Percentiles rank a stretch among this genome's conserved stretches.
These are phyloP conservation scores for Lactarius trivialis DNA, from an alignment of 768 basidiomycete genomes.

Conservation along the genomic window DNA sequence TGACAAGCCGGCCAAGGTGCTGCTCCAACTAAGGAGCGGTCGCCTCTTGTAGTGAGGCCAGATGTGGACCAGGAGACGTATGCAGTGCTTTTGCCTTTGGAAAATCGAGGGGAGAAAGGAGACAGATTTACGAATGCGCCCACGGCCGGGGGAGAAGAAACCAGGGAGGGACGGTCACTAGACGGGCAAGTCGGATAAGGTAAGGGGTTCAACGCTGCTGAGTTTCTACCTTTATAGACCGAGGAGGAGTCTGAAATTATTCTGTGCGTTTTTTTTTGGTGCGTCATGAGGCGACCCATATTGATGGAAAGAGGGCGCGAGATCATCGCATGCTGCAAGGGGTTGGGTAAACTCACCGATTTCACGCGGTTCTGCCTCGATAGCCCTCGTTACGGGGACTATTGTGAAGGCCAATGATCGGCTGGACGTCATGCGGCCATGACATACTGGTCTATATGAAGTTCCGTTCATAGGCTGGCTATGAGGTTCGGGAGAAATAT, in stretches of 20 bases:
- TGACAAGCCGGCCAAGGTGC: not conserved
- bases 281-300: constrained; percentile 15
- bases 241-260: constrained; percentile 16
- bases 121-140: not conserved
- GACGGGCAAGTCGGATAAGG: constrained; percentile 12
- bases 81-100: not conserved
- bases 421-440: not conserved
- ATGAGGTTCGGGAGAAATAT: not conserved
- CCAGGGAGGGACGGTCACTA: not conserved
- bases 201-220: constrained; percentile 14
- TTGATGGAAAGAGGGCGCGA: constrained; percentile 12
- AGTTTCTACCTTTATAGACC: constrained; percentile 16
- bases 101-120: not conserved
- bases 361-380: constrained; percentile 10
- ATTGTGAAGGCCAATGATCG: constrained; percentile 6
- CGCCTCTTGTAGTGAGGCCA: not conserved
- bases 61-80: not conserved
- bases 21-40: not conserved
- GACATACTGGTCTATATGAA: not conserved
- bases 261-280: constrained; percentile 6
- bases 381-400: not conserved
- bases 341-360: constrained; percentile 11
- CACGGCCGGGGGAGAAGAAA: not conserved
- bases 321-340: constrained; percentile 2
- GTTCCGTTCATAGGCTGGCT: constrained; percentile 6